Conservation (phyloP, 176 grass and related monocot genomes). For the Oryza rufipogon region DNA sequence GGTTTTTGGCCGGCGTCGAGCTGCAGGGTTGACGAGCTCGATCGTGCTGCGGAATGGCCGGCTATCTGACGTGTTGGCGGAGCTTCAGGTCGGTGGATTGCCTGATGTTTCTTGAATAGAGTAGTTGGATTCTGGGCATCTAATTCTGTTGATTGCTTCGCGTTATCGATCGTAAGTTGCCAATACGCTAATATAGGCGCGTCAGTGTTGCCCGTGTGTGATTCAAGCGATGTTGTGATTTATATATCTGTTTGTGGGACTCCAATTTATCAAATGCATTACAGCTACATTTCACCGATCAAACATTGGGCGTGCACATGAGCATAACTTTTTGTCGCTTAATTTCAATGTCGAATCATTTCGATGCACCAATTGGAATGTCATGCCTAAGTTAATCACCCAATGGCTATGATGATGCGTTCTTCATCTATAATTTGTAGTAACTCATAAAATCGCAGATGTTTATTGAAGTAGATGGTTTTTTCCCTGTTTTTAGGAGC, state of each 20-base stretch:
- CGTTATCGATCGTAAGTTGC: neutral
- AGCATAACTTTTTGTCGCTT: neutral
- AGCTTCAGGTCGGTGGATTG: constrained; percentile 64
- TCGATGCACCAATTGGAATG: neutral
- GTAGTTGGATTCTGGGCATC: neutral
- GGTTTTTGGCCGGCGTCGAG: neutral
- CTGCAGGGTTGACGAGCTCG: constrained; percentile 75
- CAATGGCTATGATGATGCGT: neutral
- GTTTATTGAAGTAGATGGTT: constrained; percentile 20
- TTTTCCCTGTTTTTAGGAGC: constrained; percentile 50
- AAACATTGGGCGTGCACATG: neutral
- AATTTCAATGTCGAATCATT: neutral
- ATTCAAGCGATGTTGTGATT: neutral
- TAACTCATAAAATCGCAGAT: constrained; percentile 11
- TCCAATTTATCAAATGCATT: neutral
- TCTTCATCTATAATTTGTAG: constrained; percentile 19
- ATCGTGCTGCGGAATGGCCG: constrained; percentile 85
- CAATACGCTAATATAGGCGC: neutral
- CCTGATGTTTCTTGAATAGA: no score
- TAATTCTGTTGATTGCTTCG: neutral
- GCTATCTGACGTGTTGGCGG: constrained; percentile 76
- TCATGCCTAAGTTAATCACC: constrained; percentile 11
- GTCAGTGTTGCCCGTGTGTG: neutral
- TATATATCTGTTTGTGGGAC: neutral
- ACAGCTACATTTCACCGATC: neutral